Conservation (phyloP, 352 stramenopile genomes). For the Pythium angustatum region DNA sequence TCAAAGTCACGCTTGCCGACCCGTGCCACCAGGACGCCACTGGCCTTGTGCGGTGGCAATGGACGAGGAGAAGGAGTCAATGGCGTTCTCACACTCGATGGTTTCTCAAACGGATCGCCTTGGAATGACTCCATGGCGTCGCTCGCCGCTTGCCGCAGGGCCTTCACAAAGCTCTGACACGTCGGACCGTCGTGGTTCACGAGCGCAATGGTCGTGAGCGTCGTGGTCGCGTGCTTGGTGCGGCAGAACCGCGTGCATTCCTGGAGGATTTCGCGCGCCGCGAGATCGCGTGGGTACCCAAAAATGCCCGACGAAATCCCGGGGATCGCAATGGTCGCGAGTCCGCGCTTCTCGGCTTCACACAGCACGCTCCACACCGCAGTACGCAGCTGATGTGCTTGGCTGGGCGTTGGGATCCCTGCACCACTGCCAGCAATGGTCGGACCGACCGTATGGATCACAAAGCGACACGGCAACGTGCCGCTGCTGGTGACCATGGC, state of each 20-base stretch:
- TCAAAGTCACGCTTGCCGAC: background rate
- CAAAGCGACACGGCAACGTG: constrained; percentile 36
- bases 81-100: background rate
- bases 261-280: constrained; percentile 37
- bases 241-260: constrained; percentile 31
- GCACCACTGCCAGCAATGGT: constrained; percentile 21
- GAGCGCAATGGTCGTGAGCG: constrained; percentile 30
- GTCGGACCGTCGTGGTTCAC: constrained; percentile 47
- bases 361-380: constrained; percentile 39
- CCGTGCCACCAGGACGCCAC: background rate
- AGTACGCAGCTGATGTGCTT: constrained; percentile 29
- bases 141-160: constrained; percentile 2
- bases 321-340: constrained; percentile 38
- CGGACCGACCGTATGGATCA: constrained; percentile 49
- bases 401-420: constrained; percentile 25
- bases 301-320: constrained; percentile 50
- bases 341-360: constrained; percentile 36
- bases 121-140: background rate
- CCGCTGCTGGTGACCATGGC: constrained; percentile 36
- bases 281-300: constrained; percentile 44
- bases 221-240: background rate
- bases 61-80: background rate
- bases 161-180: constrained; percentile 29
- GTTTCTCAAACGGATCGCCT: background rate
- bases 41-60: background rate